Base-by-base conservation (phyloP, 2,329 filamentous ascomycete genomes). In the Aspergillus oerlinghausenensis region DNA sequence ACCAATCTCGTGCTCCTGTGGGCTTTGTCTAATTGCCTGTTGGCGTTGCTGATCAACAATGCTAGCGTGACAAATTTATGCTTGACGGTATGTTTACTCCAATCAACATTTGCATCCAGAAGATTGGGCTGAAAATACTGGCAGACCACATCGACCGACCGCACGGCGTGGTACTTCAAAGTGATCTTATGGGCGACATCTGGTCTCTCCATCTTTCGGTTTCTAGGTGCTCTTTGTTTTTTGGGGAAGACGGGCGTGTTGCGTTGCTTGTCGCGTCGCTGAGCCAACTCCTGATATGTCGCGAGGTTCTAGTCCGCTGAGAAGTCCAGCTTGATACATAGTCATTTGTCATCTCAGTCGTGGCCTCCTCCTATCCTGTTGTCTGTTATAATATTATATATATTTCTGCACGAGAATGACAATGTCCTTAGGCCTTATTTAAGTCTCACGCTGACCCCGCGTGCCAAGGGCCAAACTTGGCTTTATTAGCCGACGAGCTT, bases 161-260 rank as follows among this genome's bases (percentile, higher is more conserved):
- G 94, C 74, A 96, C 91, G n/a, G 86, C 87, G 50, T 84, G 82
- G 70, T 99, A 95, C 83, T 99, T 99, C 89, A 86, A 89, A 75
- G 88, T 91, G 70, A 82, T 99, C 56, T 82, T 99, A 66, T 96
- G 92, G 80, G 86, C 92, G 40, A 97, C 93, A 9, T 92, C 93
- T 29, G 82, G 83, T 54, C 80, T 97, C 62, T 90, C 92, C 2
- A 70, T 96, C 50, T 79, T 97, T 74, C 90, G 94, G 65, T 99
- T 99, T 82, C 80, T 90, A 59, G 94, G 94, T 64, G 96, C 93
- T 79, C 75, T 84, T 70, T 97, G 90, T 90, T 99, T 97, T 88
- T 79, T 99, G 68, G 92, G 92, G 73, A 90, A 87, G 80, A 95
- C 92, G 56, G 93, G 94, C 77, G 85, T 97, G 76, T 90, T 96